Conservation (phyloP, 1,284 basidiomycete species). For the Apiotrichum mycotoxinovorans region DNA sequence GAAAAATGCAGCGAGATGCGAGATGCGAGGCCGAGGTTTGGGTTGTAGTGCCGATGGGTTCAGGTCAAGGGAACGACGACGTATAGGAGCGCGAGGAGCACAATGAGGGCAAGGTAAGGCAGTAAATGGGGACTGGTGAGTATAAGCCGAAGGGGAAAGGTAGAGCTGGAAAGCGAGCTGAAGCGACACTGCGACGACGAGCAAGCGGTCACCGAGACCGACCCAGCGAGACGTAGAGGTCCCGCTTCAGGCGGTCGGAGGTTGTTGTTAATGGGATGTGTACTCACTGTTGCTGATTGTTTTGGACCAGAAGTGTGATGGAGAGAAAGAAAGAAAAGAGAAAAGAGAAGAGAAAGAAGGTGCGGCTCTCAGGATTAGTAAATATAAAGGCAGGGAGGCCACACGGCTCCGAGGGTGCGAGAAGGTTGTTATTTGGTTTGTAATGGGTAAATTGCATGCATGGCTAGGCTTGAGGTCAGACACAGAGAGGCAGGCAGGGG, state of each 20-base stretch:
- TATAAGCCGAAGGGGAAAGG: slow-evolving; percentile 20
- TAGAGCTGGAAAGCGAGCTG: not conserved
- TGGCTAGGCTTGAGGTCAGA: no score
- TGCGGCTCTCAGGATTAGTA: no score
- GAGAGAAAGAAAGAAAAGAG: not conserved
- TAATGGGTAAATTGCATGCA: no score
- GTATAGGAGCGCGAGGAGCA: not conserved
- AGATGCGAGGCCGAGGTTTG: not conserved
- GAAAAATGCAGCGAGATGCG: not conserved
- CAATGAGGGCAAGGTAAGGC: not conserved
- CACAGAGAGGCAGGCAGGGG: no score
- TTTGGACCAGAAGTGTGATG: not conserved
- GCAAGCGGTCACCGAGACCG: no score
- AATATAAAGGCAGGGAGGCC: no score
- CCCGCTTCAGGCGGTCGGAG: no score
- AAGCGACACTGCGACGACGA: no score
- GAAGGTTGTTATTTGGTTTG: no score
- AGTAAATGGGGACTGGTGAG: slow-evolving; percentile 24
- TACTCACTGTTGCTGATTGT: not conserved
- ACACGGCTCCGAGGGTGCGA: no score
- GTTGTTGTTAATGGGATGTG: no score
- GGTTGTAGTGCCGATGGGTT: no score
- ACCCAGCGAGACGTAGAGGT: not conserved
- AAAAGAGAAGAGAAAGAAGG: not conserved
- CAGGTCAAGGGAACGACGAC: not conserved